These are phyloP conservation scores for Podospora pseudocomata DNA, from an alignment of 495 filamentous ascomycete genomes.

Conservation along the genomic window DNA sequence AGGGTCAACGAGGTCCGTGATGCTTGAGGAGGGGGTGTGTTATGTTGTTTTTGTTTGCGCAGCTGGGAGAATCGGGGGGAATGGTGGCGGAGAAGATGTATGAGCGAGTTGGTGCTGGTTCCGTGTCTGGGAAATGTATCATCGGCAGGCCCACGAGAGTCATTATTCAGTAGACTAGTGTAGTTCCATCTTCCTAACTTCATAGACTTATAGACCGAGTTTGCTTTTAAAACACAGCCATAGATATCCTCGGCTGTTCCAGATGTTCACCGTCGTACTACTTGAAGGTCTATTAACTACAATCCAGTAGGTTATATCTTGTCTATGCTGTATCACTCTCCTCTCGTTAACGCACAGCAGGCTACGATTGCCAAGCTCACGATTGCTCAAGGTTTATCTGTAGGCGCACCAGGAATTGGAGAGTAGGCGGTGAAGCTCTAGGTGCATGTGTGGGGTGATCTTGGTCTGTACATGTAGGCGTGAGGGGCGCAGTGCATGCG, in stretches of 20 bases:
- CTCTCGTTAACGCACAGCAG: too few species aligned
- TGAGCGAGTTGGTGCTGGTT: conserved; percentile 9
- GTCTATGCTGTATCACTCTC: too few species aligned
- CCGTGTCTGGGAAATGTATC: not conserved
- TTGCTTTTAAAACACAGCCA: too few species aligned
- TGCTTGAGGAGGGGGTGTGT: not conserved
- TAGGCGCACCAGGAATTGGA: too few species aligned
- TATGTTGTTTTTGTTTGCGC: not conserved
- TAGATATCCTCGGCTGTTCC: too few species aligned
- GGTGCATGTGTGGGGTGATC: not conserved
- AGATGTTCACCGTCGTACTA: too few species aligned
- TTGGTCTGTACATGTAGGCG: not conserved
- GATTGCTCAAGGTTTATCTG: too few species aligned
- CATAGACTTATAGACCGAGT: too few species aligned
- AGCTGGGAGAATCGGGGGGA: not conserved
- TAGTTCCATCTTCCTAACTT: too few species aligned
- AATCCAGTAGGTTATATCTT: too few species aligned
- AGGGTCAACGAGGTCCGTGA: not conserved
- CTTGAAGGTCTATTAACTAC: too few species aligned
- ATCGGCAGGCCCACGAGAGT: not conserved
- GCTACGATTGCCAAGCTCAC: too few species aligned
- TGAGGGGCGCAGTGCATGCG: not conserved
- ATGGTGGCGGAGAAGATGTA: not conserved
- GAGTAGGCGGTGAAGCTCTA: not conserved
- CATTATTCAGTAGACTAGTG: not conserved